phyloP scores from a whole-genome alignment of 495 filamentous ascomycete species.

The Trichoderma gamsii region DNA sequence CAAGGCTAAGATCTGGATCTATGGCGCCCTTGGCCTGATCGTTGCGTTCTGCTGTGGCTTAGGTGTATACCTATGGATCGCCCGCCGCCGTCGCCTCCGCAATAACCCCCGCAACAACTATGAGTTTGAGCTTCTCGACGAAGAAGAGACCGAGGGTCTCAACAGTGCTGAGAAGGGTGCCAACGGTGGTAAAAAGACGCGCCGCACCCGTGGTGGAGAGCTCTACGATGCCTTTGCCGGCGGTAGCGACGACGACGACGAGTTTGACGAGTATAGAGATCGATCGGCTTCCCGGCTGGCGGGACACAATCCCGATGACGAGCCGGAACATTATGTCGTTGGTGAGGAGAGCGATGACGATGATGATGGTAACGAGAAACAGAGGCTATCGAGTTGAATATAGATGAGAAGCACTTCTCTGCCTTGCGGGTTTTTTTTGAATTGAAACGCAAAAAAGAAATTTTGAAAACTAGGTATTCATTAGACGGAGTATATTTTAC shows the following conservation, averaged over 20 bases:
- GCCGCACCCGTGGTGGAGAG: conserved; percentile 64
- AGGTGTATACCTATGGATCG: conserved; percentile 70
- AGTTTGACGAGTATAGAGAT: conserved; percentile 39
- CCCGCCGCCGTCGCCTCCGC: conserved; percentile 66
- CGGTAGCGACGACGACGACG: conserved; percentile 62
- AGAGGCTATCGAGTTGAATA: background rate
- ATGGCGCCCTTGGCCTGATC: conserved; percentile 77
- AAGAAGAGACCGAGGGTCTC: conserved; percentile 64
- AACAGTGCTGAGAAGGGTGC: conserved; percentile 26
- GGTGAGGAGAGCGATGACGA: conserved; percentile 28
- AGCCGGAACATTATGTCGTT: conserved; percentile 27
- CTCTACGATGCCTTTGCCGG: conserved; percentile 93
- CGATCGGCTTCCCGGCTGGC: conserved; percentile 8
- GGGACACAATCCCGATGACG: conserved; percentile 12
- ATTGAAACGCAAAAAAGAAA: background rate
- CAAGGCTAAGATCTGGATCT: conserved; percentile 90
- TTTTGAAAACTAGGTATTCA: background rate
- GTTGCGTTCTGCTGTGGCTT: conserved; percentile 75
- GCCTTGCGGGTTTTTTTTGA: background rate
- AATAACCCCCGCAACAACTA: conserved; percentile 79
- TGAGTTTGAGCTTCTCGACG: conserved; percentile 87
- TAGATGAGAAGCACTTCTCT: background rate
- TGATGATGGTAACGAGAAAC: conserved; percentile 18
- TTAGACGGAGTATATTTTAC: background rate
- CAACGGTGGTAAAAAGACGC: conserved; percentile 27